Evolutionary conservation across 2,329 filamentous ascomycete genomes (phyloP).

Genomic region (Diaporthe citrichinensis): DNA sequence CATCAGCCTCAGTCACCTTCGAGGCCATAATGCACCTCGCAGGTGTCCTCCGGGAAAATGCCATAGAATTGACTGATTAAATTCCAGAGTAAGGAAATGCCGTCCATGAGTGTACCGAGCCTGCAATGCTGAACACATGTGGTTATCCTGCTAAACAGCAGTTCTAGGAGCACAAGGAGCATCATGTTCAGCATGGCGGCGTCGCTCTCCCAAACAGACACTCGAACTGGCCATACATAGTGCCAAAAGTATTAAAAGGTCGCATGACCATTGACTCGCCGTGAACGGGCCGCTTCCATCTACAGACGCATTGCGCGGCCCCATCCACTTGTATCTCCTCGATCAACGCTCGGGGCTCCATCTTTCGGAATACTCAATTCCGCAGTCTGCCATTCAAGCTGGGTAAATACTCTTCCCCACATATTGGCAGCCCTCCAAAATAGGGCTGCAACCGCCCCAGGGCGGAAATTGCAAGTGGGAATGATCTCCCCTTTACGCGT

Average conservation of each 20-base stretch:
- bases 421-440: neutral
- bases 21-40: neutral
- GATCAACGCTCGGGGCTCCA: constrained; percentile 1
- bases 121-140: too few relatives aligned
- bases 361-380: constrained; percentile 1
- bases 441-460: constrained; percentile 8
- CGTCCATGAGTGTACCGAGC: neutral
- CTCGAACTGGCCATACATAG: neutral
- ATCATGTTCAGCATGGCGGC: neutral
- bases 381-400: neutral
- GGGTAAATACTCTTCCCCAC: constrained; percentile 20
- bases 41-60: neutral
- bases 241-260: neutral
- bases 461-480: constrained; percentile 13
- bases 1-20: neutral
- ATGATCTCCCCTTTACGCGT: constrained; percentile 19
- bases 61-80: neutral
- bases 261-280: constrained; percentile 19
- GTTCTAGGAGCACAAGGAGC: neutral
- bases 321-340: constrained; percentile 6
- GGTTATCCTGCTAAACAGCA: neutral
- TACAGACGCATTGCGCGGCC: neutral
- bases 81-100: neutral
- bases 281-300: neutral
- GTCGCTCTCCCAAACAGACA: neutral